A percentile compares a stretch with the other conserved stretches of the same genome.
Evolutionary conservation across 2,329 filamentous ascomycete species (phyloP).

Genomic region (Hypoxylon sp.): DNA sequence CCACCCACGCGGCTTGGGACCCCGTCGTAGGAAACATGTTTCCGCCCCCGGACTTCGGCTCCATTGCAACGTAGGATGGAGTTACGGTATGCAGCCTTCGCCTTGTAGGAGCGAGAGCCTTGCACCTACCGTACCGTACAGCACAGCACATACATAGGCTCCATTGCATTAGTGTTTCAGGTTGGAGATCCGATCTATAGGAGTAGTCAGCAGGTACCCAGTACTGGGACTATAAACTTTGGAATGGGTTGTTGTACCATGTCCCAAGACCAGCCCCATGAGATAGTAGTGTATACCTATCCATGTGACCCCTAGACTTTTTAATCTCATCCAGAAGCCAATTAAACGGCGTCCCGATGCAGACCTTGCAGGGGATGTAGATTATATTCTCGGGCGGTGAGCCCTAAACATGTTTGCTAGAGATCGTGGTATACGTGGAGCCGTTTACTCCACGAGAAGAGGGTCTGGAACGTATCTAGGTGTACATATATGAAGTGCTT

Average conservation of each 20-base stretch:
- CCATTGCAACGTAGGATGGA: neutral
- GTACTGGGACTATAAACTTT: neutral
- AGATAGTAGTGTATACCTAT: neutral
- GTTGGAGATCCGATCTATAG: neutral
- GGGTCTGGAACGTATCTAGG: too few species aligned
- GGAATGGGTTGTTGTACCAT: neutral
- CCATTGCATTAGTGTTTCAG: neutral
- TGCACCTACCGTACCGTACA: neutral
- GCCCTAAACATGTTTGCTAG: too few species aligned
- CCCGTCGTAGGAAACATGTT: neutral
- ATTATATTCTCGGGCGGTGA: too few species aligned
- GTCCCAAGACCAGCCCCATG: neutral
- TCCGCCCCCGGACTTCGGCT: constrained; percentile 2
- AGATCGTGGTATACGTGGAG: too few species aligned
- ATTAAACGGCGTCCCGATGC: too few species aligned
- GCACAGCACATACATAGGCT: neutral
- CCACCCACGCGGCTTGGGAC: neutral
- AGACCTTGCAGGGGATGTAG: too few species aligned
- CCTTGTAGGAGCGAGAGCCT: neutral
- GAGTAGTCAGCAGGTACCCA: neutral
- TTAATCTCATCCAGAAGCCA: neutral
- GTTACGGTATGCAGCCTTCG: neutral
- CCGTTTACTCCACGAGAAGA: too few species aligned
- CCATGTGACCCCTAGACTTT: neutral
- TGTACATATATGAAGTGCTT: too few species aligned